phyloP scores from a whole-genome alignment of 768 basidiomycete species.

The Termitomyces sp. region DNA sequence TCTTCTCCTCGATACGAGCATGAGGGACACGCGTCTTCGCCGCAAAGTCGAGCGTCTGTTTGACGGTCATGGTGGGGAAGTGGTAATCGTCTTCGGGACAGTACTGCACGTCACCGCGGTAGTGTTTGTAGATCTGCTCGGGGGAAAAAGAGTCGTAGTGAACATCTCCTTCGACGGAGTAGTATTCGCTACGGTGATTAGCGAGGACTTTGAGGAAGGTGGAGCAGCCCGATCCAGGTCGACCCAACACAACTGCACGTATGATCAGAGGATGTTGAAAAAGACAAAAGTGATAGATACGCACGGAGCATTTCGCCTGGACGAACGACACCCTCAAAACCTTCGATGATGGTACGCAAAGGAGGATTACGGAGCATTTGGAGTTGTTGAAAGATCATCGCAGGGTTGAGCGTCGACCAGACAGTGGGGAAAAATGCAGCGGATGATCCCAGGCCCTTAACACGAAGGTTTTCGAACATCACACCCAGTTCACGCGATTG shows the following conservation, averaged over 20 bases:
- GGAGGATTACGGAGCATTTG: conserved; percentile 52
- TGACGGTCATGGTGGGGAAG: conserved; percentile 78
- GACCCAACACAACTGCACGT: conserved; percentile 68
- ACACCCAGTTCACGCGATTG: conserved; percentile 51
- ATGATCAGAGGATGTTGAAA: background rate
- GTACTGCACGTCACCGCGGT: conserved; percentile 77
- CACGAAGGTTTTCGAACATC: conserved; percentile 49
- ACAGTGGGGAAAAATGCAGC: conserved; percentile 52
- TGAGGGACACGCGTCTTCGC: conserved; percentile 64
- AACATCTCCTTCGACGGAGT: conserved; percentile 63
- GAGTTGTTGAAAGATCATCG: conserved; percentile 35
- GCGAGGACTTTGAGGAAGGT: conserved; percentile 80
- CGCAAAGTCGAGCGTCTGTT: conserved; percentile 68
- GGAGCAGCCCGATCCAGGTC: conserved; percentile 81
- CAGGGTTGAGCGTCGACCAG: conserved; percentile 55
- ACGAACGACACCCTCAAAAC: conserved; percentile 58
- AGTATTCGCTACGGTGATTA: conserved; percentile 66
- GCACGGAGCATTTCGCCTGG: conserved; percentile 75
- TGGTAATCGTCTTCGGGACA: conserved; percentile 84
- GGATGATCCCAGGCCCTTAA: conserved; percentile 52
- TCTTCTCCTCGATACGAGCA: conserved; percentile 37
- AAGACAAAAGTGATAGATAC: conserved; percentile 21
- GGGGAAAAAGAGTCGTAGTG: conserved; percentile 73
- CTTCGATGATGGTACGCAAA: conserved; percentile 53
- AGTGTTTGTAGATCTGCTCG: conserved; percentile 53